phyloP scores from a whole-genome alignment of 352 stramenopile species.

The Pythium angustatum region DNA sequence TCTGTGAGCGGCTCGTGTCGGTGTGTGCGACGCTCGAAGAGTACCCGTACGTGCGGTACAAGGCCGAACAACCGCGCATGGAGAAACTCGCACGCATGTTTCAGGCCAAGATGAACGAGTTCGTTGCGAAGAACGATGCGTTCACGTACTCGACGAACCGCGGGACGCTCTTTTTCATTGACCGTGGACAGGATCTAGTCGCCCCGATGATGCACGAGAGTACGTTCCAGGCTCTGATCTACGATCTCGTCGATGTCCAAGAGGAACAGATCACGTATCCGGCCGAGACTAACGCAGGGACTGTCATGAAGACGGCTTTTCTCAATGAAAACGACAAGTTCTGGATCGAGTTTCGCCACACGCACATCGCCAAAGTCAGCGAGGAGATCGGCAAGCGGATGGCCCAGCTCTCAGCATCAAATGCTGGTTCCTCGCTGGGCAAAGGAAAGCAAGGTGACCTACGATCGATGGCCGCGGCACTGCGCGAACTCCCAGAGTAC shows the following conservation, averaged over 20 bases:
- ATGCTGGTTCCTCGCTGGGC: constrained; percentile 72
- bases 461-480: constrained; percentile 89
- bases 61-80: constrained; percentile 77
- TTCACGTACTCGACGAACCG: constrained; percentile 92
- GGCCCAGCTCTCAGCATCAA: constrained; percentile 73
- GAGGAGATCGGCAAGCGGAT: constrained; percentile 81
- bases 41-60: constrained; percentile 96
- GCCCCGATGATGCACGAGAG: constrained; percentile 98
- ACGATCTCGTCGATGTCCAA: constrained; percentile 94
- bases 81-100: constrained; percentile 91
- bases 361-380: constrained; percentile 93
- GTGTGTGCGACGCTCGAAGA: constrained; percentile 97
- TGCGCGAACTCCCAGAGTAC: constrained; percentile 95
- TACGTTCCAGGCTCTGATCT: constrained; percentile 97
- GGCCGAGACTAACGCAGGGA: constrained; percentile 80
- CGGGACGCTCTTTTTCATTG: constrained; percentile 94
- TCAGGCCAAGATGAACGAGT: constrained; percentile 95
- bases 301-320: constrained; percentile 88
- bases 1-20: constrained; percentile 94
- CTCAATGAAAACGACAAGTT: constrained; percentile 97
- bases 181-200: constrained; percentile 93
- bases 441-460: constrained; percentile 88
- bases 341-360: constrained; percentile 95
- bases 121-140: constrained; percentile 87
- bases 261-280: constrained; percentile 94